Evolutionary conservation across 176 grass and related monocot genomes (phyloP).

Genomic region (Raddia guianensis): DNA sequence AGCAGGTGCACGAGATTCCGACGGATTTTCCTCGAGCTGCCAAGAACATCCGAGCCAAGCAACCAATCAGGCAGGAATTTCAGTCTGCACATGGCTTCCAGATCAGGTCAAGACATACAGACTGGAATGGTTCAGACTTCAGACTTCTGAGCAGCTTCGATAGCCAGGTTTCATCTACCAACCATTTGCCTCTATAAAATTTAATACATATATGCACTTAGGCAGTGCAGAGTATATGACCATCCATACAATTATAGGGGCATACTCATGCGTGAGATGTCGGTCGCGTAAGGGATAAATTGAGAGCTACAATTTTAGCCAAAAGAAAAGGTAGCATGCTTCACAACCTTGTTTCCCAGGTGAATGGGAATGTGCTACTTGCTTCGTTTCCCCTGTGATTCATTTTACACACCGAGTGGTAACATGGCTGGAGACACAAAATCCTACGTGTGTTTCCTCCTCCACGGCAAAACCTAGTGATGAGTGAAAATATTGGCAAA

Average conservation of each 20-base stretch:
- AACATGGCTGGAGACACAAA: not conserved
- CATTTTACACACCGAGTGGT: conserved; percentile 20
- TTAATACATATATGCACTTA: not conserved
- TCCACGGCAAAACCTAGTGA: conserved; percentile 7
- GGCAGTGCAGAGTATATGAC: not conserved
- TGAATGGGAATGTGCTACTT: not conserved
- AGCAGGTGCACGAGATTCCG: not conserved
- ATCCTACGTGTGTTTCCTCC: not conserved
- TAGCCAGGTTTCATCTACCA: not conserved
- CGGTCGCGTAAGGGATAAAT: not conserved
- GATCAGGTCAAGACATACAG: conserved; percentile 40
- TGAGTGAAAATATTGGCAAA: not conserved
- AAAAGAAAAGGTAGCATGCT: not conserved
- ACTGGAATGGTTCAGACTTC: not conserved
- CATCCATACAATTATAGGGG: no score
- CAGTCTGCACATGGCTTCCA: conserved; percentile 28
- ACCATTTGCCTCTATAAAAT: conserved; percentile 30
- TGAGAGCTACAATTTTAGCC: not conserved
- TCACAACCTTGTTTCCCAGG: conserved; percentile 1
- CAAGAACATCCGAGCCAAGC: not conserved
- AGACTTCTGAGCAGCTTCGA: conserved; percentile 21
- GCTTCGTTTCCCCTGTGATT: conserved; percentile 26
- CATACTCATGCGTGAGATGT: not conserved
- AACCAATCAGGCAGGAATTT: not conserved
- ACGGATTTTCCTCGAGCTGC: not conserved